Conservation (phyloP, 1,284 basidiomycete genomes). For the Ustilago lituana region DNA sequence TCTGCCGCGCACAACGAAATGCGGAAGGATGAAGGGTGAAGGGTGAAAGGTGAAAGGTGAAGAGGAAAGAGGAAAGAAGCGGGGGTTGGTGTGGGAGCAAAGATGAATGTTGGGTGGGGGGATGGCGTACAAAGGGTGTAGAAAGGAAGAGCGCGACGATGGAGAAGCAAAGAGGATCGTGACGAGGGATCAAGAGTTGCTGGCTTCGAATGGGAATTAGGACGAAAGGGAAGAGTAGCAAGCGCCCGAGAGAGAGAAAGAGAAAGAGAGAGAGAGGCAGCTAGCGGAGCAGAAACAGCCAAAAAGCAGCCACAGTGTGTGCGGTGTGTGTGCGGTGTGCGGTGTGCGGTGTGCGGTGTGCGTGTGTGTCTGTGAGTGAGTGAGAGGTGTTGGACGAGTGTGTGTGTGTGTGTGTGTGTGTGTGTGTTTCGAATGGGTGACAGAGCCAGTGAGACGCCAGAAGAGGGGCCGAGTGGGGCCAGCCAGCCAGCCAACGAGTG, state of each 20-base stretch:
- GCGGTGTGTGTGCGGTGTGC: background rate
- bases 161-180: too few species aligned
- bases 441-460: too few species aligned
- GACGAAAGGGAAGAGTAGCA: background rate
- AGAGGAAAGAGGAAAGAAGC: too few species aligned
- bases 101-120: too few species aligned
- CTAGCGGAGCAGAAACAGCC: background rate
- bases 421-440: background rate
- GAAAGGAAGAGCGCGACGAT: background rate
- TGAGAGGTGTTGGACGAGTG: background rate
- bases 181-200: too few species aligned
- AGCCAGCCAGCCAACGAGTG: too few species aligned
- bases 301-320: background rate
- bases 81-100: too few species aligned
- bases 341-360: background rate
- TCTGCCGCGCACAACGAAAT: slow-evolving; percentile 1
- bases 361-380: background rate
- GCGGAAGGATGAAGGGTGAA: too few species aligned
- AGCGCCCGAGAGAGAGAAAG: background rate
- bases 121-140: too few species aligned
- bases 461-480: too few species aligned
- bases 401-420: background rate
- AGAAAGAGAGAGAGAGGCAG: background rate
- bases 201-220: too few species aligned
- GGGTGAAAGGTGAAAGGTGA: too few species aligned